phyloP scores from a whole-genome alignment of 73 alveolate genomes.

The Urostyla sp. region DNA sequence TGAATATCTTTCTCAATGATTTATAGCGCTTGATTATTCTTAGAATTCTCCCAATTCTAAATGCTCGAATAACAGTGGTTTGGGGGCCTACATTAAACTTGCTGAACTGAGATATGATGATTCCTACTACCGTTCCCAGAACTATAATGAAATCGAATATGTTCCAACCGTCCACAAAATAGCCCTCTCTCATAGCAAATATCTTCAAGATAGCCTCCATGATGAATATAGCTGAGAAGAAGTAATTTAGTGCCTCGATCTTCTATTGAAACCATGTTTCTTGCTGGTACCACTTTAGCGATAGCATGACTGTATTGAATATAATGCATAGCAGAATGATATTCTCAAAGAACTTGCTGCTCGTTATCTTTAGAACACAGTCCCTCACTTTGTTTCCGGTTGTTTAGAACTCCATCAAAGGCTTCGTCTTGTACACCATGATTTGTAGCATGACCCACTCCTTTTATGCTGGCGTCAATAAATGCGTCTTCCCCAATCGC shows the following conservation, averaged over 20 bases:
- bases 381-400: not conserved
- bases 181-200: conserved; percentile 43
- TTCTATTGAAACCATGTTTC: not conserved
- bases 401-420: not conserved
- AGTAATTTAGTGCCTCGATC: conserved; percentile 23
- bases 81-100: conserved; percentile 2
- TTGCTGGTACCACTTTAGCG: conserved; percentile 64
- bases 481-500: conserved; percentile 7
- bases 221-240: conserved; percentile 58
- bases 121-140: conserved; percentile 36
- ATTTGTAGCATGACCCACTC: conserved; percentile 65
- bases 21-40: conserved; percentile 59
- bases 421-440: not conserved
- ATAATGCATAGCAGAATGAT: conserved; percentile 67
- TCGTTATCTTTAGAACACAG: not conserved
- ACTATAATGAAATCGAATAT: conserved; percentile 63
- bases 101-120: not conserved
- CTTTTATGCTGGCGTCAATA: conserved; percentile 46
- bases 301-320: conserved; percentile 56
- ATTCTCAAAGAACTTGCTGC: conserved; percentile 50
- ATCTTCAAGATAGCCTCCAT: conserved; percentile 63
- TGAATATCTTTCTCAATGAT: conserved; percentile 54
- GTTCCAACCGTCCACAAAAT: conserved; percentile 71
- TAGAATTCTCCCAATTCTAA: conserved; percentile 48
- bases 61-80: conserved; percentile 49